A percentile compares a stretch with the other conserved stretches of the same genome.
phyloP scores from a whole-genome alignment of 768 basidiomycete genomes.

The Gelatoporia subvermispora region DNA sequence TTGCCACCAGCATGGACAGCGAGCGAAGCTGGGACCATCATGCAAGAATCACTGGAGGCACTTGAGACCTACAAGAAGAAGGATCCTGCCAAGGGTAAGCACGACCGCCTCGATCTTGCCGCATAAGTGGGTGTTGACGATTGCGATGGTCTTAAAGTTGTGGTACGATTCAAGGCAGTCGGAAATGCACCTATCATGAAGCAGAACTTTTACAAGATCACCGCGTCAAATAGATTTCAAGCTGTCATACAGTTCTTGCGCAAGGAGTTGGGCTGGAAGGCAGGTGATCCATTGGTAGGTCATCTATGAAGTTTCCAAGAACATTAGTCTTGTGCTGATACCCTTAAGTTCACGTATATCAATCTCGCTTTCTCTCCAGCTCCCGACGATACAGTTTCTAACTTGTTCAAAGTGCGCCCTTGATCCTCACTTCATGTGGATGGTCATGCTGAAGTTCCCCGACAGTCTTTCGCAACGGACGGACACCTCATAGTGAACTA shows the following conservation, averaged over 20 bases:
- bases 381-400: conserved; percentile 70
- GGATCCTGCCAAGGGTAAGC: conserved; percentile 70
- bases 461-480: conserved; percentile 56
- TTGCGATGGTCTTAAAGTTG: conserved; percentile 47
- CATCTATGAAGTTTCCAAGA: background rate
- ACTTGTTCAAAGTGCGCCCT: conserved; percentile 54
- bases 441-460: background rate
- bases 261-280: conserved; percentile 84
- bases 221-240: conserved; percentile 89
- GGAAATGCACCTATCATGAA: conserved; percentile 99
- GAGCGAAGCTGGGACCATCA: conserved; percentile 15
- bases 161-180: conserved; percentile 95
- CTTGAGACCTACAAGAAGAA: conserved; percentile 86
- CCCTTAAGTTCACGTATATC: conserved; percentile 65
- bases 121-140: background rate
- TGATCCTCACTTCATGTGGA: background rate
- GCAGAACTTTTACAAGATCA: conserved; percentile 98
- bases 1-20: conserved; percentile 26
- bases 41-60: conserved; percentile 57
- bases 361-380: conserved; percentile 74
- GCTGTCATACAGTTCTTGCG: conserved; percentile 91
- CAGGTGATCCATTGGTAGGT: conserved; percentile 63
- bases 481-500: conserved; percentile 67
- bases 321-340: background rate
- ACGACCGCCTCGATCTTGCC: background rate